Conservation (phyloP, 2,329 filamentous ascomycete species). For the Colletotrichum sp. region DNA sequence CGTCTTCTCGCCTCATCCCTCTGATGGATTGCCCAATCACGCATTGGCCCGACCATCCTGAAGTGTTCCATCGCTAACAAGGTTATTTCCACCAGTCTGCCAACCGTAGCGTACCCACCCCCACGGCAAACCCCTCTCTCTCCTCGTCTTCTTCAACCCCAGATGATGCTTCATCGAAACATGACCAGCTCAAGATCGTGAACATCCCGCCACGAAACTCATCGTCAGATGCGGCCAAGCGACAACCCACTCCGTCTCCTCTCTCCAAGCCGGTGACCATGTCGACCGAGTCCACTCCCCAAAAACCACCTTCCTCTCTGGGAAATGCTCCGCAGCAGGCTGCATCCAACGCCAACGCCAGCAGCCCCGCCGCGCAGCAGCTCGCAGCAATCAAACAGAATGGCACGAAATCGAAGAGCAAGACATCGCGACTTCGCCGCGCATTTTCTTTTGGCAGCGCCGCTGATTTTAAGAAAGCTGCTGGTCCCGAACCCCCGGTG, state of each 20-base stretch:
- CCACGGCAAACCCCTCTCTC: slow-evolving; percentile 60
- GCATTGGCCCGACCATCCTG: slow-evolving; percentile 26
- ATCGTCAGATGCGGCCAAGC: slow-evolving; percentile 69
- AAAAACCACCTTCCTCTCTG: slow-evolving; percentile 42
- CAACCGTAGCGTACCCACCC: slow-evolving; percentile 62
- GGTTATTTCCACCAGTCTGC: slow-evolving; percentile 55
- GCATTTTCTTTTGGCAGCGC: slow-evolving; percentile 98
- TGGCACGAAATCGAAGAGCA: slow-evolving; percentile 78
- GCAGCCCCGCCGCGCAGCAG: slow-evolving; percentile 81
- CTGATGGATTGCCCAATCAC: slow-evolving; percentile 49
- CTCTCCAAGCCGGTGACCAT: slow-evolving; percentile 74
- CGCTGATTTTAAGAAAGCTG: slow-evolving; percentile 82
- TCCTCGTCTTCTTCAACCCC: slow-evolving; percentile 48
- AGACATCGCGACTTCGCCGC: slow-evolving; percentile 83
- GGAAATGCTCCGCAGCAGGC: slow-evolving; percentile 33
- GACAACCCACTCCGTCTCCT: slow-evolving; percentile 71
- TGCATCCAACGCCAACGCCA: slow-evolving; percentile 37
- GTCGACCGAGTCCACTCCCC: slow-evolving; percentile 56
- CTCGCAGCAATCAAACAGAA: slow-evolving; percentile 87
- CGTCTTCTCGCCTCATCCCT: neutral
- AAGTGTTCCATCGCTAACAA: slow-evolving; percentile 51
- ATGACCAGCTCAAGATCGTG: slow-evolving; percentile 59
- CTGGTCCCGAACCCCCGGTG: slow-evolving; percentile 43
- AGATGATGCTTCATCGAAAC: slow-evolving; percentile 52
- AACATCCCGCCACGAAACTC: slow-evolving; percentile 67